Percentiles rank a stretch among this genome's conserved stretches.
These are phyloP conservation scores for Acacia acuminata DNA, from an alignment of 306 rosid species.

Conservation along the genomic window DNA sequence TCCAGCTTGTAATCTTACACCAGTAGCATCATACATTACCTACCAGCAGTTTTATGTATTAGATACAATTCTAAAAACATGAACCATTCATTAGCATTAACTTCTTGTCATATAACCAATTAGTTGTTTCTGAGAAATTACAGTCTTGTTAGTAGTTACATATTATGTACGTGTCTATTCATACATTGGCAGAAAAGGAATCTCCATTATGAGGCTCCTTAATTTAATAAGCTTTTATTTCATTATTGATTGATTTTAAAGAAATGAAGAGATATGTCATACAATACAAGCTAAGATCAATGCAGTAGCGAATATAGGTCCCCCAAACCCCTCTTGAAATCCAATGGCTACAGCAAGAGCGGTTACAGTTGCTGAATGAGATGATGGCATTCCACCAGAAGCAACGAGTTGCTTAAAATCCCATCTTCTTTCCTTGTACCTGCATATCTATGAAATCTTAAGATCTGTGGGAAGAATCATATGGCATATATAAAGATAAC, in stretches of 20 bases:
- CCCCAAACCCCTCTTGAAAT: conserved; percentile 90
- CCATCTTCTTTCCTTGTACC: conserved; percentile 94
- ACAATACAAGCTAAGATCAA: conserved; percentile 86
- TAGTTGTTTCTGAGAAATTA: not conserved
- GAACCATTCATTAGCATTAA: conserved; percentile 21
- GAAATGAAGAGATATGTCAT: conserved; percentile 37
- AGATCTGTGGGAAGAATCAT: conserved; percentile 38
- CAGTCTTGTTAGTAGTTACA: not conserved
- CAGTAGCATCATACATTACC: conserved; percentile 99
- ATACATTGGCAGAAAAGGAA: not conserved
- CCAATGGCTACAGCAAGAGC: conserved; percentile 90
- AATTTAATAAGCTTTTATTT: not conserved
- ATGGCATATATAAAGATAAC: not conserved
- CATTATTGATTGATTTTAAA: not conserved
- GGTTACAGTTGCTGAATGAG: conserved; percentile 95
- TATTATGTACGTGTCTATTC: not conserved
- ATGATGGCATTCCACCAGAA: conserved; percentile 99
- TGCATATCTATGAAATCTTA: conserved; percentile 47
- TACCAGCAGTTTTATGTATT: conserved; percentile 50
- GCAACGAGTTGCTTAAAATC: conserved; percentile 83
- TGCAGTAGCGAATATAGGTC: conserved; percentile 74
- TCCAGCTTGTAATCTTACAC: conserved; percentile 97
- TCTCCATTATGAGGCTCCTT: not conserved
- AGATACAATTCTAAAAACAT: conserved; percentile 33
- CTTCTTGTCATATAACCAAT: not conserved